These are phyloP conservation scores for Scortechinia acanthostroma DNA, from an alignment of 2,329 filamentous ascomycete species.

Conservation along the genomic window DNA sequence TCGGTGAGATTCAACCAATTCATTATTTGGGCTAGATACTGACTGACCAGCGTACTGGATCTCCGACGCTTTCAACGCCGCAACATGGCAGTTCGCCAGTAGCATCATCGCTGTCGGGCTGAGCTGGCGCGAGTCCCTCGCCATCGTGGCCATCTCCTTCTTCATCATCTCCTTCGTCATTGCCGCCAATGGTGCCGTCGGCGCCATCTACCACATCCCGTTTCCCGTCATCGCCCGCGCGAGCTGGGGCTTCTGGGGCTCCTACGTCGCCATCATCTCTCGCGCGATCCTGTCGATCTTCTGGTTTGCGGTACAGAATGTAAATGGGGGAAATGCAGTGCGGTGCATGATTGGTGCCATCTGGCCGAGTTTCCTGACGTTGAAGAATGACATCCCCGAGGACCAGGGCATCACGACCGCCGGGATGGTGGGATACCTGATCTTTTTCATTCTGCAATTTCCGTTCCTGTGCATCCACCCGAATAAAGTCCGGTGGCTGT, in stretches of 20 bases:
- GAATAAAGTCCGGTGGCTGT: constrained; percentile 41
- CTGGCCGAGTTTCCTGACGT: constrained; percentile 44
- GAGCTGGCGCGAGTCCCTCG: constrained; percentile 3
- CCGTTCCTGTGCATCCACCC: constrained; percentile 46
- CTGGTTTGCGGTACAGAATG: constrained; percentile 60
- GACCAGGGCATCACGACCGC: constrained; percentile 44
- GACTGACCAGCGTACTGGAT: constrained; percentile 5
- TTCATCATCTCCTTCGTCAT: constrained; percentile 13
- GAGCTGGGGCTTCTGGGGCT: constrained; percentile 36
- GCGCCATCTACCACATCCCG: constrained; percentile 35
- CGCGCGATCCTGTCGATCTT: constrained; percentile 36
- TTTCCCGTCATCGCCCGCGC: constrained; percentile 34
- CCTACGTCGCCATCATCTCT: constrained; percentile 27
- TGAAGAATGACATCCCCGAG: constrained; percentile 41
- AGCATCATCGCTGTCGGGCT: constrained; percentile 3
- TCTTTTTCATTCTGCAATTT: constrained; percentile 48
- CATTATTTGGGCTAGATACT: neutral
- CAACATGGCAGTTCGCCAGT: constrained; percentile 7
- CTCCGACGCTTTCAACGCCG: constrained; percentile 4
- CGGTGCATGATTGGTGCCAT: constrained; percentile 32
- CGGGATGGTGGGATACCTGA: constrained; percentile 45
- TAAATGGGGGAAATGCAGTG: constrained; percentile 47
- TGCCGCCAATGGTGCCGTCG: constrained; percentile 37
- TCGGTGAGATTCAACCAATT: neutral
- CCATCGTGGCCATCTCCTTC: constrained; percentile 6